phyloP scores from a whole-genome alignment of 495 filamentous ascomycete species.

The Penicillium paxilli region DNA sequence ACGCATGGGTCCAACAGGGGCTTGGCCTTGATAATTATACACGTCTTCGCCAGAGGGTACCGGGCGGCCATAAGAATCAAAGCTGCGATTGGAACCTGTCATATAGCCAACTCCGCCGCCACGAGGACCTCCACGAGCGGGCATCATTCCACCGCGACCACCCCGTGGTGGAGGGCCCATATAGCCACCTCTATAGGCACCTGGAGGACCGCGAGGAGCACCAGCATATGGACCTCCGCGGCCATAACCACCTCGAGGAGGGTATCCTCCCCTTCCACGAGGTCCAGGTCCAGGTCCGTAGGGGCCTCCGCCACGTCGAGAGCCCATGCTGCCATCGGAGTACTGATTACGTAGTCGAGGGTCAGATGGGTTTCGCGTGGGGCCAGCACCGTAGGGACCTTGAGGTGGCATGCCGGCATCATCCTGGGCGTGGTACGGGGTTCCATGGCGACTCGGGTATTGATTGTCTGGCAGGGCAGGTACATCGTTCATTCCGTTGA shows the following conservation, averaged over 20 bases:
- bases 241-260: conserved; percentile 60
- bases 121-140: conserved; percentile 52
- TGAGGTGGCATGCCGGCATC: conserved; percentile 62
- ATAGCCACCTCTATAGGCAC: conserved; percentile 27
- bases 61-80: conserved; percentile 24
- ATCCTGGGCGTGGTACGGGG: conserved; percentile 52
- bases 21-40: conserved; percentile 31
- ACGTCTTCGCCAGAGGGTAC: conserved; percentile 29
- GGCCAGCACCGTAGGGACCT: conserved; percentile 36
- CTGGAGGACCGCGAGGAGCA: conserved; percentile 36
- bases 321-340: conserved; percentile 60
- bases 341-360: conserved; percentile 59
- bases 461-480: conserved; percentile 22
- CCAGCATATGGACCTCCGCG: conserved; percentile 52
- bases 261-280: conserved; percentile 53
- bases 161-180: conserved; percentile 34
- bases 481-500: conserved; percentile 27
- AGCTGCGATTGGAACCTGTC: conserved; percentile 24
- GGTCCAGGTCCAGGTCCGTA: conserved; percentile 53
- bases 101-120: conserved; percentile 41
- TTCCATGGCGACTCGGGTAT: conserved; percentile 23
- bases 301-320: conserved; percentile 49
- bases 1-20: conserved; percentile 27
- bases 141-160: conserved; percentile 37
- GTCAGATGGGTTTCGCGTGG: conserved; percentile 43